Base-by-base conservation (phyloP, 176 grass and related monocot genomes). In the Oryza meridionalis region DNA sequence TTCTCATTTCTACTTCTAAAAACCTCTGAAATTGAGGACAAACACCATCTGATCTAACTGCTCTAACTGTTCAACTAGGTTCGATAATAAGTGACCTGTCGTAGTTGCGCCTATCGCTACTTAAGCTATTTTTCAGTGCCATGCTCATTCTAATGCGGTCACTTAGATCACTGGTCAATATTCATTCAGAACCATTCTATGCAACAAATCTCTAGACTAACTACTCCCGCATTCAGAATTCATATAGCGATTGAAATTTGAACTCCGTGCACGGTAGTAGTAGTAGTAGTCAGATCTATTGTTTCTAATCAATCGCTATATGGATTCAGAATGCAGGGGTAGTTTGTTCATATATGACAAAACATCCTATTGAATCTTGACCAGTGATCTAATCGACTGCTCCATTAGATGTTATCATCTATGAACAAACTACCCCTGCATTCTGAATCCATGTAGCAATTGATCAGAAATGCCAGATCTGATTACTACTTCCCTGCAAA, bases 1-100 rank as follows among this genome's bases (percentile, higher is more conserved):
- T 77, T 76, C 51, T 79, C 3, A n/a, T 8, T 78, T 84, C 27
- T 11, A 42, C 9, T 33, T 31, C 40, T 13, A 67, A 78, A 33
- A 62, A n/a, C n/a, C 14, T 0, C 14, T 4, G 9, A 37, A 80
- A 35, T 33, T 78, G 25, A 14, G 0, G 78, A 74, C 11, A 59
- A 58, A 72, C 14, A 80, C 59, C 61, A 67, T 17, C 65, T 42
- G 35, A 72, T 13, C 44, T 75, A 77, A 26, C 31, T 44, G 13
- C 9, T 62, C 58, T 24, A 77, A 26, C 31, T 44, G 19, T 24
- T 62, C 58, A 24, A 62, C n/a, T 62, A 24, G 58, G n/a, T 62
- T 62, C 9, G 7, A 11, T 62, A 6, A 62, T 62, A 62, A 62
- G 58, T 62, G 58, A 21, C 51, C 51, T 24, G 0, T 19, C n/a